These are phyloP conservation scores for Schizosaccharomyces cryophilus DNA, from an alignment of 805 yeast species.

Conservation along the genomic window DNA sequence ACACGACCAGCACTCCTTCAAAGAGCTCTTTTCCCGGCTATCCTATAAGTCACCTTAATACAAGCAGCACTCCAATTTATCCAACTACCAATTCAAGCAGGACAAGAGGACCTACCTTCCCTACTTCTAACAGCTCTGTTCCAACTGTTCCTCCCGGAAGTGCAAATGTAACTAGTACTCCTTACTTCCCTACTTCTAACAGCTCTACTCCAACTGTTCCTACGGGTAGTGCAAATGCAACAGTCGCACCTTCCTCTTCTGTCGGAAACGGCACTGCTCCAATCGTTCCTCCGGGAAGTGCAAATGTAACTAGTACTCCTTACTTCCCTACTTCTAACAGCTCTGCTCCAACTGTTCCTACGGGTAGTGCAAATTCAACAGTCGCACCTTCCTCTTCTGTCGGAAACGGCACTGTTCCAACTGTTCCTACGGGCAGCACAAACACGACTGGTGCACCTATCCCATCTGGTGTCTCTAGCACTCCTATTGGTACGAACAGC, in stretches of 20 bases:
- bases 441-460: too few relatives aligned
- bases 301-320: constrained; percentile 5
- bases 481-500: too few relatives aligned
- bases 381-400: too few relatives aligned
- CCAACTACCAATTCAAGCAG: neutral
- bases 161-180: constrained; percentile 4
- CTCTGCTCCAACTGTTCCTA: constrained; percentile 4
- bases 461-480: too few relatives aligned
- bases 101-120: neutral
- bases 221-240: constrained; percentile 9
- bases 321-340: constrained; percentile 9
- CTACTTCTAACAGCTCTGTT: constrained; percentile 1
- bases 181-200: constrained; percentile 9
- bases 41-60: neutral
- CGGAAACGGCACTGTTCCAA: too few relatives aligned
- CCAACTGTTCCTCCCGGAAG: constrained; percentile 1
- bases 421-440: too few relatives aligned
- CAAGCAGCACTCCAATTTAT: neutral
- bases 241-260: too few relatives aligned
- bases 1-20: neutral
- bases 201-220: constrained; percentile 1
- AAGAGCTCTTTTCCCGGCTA: neutral
- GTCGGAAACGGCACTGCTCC: neutral
- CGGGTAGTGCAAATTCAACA: constrained; percentile 8
- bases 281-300: neutral